phyloP scores from a whole-genome alignment of 2,329 filamentous ascomycete genomes.

The Achaetomium macrosporum region DNA sequence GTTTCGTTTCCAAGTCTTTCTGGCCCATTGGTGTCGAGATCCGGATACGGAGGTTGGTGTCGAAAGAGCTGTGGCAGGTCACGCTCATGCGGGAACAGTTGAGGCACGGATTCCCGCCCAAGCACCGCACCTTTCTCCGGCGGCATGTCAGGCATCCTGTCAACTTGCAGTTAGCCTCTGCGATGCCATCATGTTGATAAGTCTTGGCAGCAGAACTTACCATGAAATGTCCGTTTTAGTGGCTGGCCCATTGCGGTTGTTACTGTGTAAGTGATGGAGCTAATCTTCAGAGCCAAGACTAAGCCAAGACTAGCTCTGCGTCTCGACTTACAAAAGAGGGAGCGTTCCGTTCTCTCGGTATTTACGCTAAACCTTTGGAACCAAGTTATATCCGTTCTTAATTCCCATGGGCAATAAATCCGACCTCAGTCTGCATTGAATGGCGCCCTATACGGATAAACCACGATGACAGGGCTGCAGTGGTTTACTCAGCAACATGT shows the following conservation, averaged over 20 bases:
- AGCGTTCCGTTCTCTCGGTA: too few relatives aligned
- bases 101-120: conserved; percentile 22
- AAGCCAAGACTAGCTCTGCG: not conserved
- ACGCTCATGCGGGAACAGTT: conserved; percentile 25
- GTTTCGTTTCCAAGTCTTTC: conserved; percentile 13
- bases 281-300: not conserved
- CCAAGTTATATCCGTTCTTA: not conserved
- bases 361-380: too few relatives aligned
- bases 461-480: conserved; percentile 1
- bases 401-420: not conserved
- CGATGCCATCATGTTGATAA: not conserved
- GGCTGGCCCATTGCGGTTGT: conserved; percentile 11
- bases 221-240: conserved; percentile 22
- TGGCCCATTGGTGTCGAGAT: conserved; percentile 21
- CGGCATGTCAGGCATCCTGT: conserved; percentile 24
- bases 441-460: not conserved
- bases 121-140: conserved; percentile 24
- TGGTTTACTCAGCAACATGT: conserved; percentile 14
- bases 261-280: not conserved
- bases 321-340: not conserved
- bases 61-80: conserved; percentile 24
- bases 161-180: not conserved
- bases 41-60: conserved; percentile 23
- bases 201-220: conserved; percentile 6
- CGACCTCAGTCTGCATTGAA: too few relatives aligned